Evolutionary conservation across 495 filamentous ascomycete genomes (phyloP).

Genomic region (Penicillium coffeae): DNA sequence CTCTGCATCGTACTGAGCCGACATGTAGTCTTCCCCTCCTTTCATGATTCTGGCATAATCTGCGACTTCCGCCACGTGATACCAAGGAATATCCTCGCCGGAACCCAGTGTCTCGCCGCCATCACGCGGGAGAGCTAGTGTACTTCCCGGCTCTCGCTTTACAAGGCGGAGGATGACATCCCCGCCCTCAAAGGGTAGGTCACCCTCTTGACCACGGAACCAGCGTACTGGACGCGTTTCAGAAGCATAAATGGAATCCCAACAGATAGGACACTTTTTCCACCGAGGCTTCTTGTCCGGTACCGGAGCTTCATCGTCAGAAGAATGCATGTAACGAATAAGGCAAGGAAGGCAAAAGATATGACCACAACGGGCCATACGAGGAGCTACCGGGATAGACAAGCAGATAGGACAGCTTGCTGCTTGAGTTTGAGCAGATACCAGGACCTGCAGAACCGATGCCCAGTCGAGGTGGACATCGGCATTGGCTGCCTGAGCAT

Average conservation of each 20-base stretch:
- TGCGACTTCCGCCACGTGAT: conserved; percentile 86
- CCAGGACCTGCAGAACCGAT: conserved; percentile 85
- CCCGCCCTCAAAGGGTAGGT: conserved; percentile 72
- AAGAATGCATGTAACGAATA: conserved; percentile 91
- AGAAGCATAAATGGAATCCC: conserved; percentile 79
- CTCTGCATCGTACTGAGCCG: conserved; percentile 70
- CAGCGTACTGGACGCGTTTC: conserved; percentile 90
- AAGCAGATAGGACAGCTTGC: conserved; percentile 92
- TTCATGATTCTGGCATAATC: conserved; percentile 97
- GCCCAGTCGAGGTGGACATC: conserved; percentile 91
- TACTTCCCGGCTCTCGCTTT: conserved; percentile 72
- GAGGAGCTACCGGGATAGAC: conserved; percentile 83
- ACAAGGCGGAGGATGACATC: conserved; percentile 87
- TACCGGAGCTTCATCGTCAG: conserved; percentile 57
- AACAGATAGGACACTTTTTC: conserved; percentile 97
- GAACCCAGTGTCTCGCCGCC: conserved; percentile 64
- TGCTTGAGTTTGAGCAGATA: conserved; percentile 81
- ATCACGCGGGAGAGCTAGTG: conserved; percentile 81
- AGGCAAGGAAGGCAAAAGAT: conserved; percentile 95
- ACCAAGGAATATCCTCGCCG: conserved; percentile 83
- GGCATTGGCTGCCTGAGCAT: conserved; percentile 74
- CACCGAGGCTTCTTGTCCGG: conserved; percentile 73
- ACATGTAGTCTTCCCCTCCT: conserved; percentile 86
- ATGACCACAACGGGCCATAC: conserved; percentile 97
- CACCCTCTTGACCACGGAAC: conserved; percentile 83